Evolutionary conservation across 2,329 filamentous ascomycete species (phyloP), one percentile per base, ranked within the genome.

Genomic region (Penicillium aurantiogriseum): DNA sequence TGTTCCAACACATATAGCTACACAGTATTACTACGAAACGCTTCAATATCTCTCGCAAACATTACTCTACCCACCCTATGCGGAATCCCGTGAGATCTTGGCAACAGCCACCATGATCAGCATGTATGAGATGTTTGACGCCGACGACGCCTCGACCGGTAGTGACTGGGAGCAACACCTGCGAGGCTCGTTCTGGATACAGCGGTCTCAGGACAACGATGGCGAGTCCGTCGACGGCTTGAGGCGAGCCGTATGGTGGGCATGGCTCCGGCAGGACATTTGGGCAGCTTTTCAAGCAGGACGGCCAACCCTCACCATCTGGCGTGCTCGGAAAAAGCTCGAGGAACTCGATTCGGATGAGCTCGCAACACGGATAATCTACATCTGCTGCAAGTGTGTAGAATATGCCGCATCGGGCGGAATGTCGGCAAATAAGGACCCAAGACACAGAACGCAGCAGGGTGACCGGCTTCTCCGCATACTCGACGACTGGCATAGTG

Each of bases 81-180:
- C 80, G 6, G 79, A 78, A 17, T 51, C 51, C 17, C 76, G 77
- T 13, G 84, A 87, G 63, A 74, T 87, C 0, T 75, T 85, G 33
- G 81, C 81, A 0, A 87, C 83, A 1, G 80, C 83, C 0, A 73
- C 86, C 1, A 76, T 86, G 27, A 81, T 87, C 23, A 84, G 81
- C n/a, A 83, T 82, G 0, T 87, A 87, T 62, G 84, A 87, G 69
- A 87, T 86, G 84, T 79, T 86, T 29, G 82, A 85, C 47, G 80
- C 78, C 9, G 78, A 55, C 29, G 38, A 25, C 36, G 33, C n/a
- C 40, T 31, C 39, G 33, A 40, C 79, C 7, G 76, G 78, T 21
- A 67, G 81, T 69, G 79, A 77, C 43, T 87, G 85, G 85, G 82
- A 87, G 59, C 75, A 82, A 3, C 85, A 88, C 64, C 73, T 87